Evolutionary conservation across 345 rosid genomes (phyloP).

Genomic region (Psidium friedrichsthalianum): DNA sequence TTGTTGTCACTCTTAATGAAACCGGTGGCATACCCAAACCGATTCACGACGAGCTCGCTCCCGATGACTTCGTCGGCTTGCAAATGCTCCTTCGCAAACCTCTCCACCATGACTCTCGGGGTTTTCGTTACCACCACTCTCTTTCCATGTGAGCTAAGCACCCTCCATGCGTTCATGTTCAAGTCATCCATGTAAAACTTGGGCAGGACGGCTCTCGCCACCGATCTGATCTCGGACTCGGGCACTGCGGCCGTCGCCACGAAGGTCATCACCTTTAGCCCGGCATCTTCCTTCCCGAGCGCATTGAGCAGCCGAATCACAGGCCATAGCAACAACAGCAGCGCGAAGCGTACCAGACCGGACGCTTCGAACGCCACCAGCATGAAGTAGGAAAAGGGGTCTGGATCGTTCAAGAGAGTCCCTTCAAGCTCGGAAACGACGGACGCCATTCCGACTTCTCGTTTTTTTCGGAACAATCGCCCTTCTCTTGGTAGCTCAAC

Average conservation of each 20-base stretch:
- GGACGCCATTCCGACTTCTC: slow-evolving; percentile 1
- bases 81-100: slow-evolving; percentile 67
- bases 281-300: slow-evolving; percentile 27
- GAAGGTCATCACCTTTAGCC: slow-evolving; percentile 54
- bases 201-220: slow-evolving; percentile 82
- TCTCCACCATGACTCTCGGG: slow-evolving; percentile 76
- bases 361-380: slow-evolving; percentile 78
- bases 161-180: slow-evolving; percentile 60
- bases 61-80: slow-evolving; percentile 74
- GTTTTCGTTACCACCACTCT: slow-evolving; percentile 63
- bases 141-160: slow-evolving; percentile 39
- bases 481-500: neutral
- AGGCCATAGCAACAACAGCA: slow-evolving; percentile 53
- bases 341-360: slow-evolving; percentile 52
- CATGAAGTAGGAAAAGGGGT: slow-evolving; percentile 78
- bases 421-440: slow-evolving; percentile 79
- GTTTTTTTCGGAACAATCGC: neutral
- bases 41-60: slow-evolving; percentile 43
- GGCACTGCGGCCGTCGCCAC: slow-evolving; percentile 43
- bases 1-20: slow-evolving; percentile 17
- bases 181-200: slow-evolving; percentile 77
- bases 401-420: slow-evolving; percentile 39
- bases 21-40: slow-evolving; percentile 66
- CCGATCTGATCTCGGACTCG: slow-evolving; percentile 57
- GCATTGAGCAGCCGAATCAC: slow-evolving; percentile 38